Conservation (phyloP, 2,329 filamentous ascomycete genomes). For the Chrysoporthe deuterocubensis region DNA sequence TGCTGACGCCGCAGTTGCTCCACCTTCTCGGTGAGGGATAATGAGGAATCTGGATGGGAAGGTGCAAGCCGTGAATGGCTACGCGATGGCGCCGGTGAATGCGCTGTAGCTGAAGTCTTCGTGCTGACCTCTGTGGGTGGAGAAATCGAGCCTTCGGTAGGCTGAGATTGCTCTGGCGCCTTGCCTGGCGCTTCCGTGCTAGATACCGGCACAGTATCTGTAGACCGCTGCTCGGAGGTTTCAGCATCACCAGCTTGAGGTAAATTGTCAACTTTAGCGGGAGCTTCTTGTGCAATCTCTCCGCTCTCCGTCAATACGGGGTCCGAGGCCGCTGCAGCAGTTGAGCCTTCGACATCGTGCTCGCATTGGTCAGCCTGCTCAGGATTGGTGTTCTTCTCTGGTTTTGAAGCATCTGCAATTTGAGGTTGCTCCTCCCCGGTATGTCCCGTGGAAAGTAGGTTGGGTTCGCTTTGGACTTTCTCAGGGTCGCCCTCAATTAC, state of each 20-base stretch:
- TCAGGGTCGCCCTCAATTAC: conserved; percentile 19
- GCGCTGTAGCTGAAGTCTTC: conserved; percentile 19
- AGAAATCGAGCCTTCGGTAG: background rate
- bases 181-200: conserved; percentile 2
- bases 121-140: conserved; percentile 2
- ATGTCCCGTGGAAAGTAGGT: conserved; percentile 27
- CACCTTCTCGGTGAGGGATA: conserved; percentile 50
- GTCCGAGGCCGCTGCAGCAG: conserved; percentile 1
- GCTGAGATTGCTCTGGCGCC: conserved; percentile 1
- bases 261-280: background rate
- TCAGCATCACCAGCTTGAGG: background rate
- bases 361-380: background rate
- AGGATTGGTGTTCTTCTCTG: background rate
- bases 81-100: conserved; percentile 23
- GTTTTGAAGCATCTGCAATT: conserved; percentile 13
- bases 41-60: conserved; percentile 23
- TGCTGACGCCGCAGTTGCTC: conserved; percentile 58
- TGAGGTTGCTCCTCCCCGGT: conserved; percentile 25
- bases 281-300: conserved; percentile 5
- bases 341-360: conserved; percentile 6
- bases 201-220: background rate
- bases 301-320: conserved; percentile 1
- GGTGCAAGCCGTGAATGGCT: conserved; percentile 26
- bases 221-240: conserved; percentile 1
- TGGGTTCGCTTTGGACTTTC: conserved; percentile 25